Evolutionary conservation across 2,329 filamentous ascomycete species (phyloP).

Genomic region (Raffaelea ambrosiae): DNA sequence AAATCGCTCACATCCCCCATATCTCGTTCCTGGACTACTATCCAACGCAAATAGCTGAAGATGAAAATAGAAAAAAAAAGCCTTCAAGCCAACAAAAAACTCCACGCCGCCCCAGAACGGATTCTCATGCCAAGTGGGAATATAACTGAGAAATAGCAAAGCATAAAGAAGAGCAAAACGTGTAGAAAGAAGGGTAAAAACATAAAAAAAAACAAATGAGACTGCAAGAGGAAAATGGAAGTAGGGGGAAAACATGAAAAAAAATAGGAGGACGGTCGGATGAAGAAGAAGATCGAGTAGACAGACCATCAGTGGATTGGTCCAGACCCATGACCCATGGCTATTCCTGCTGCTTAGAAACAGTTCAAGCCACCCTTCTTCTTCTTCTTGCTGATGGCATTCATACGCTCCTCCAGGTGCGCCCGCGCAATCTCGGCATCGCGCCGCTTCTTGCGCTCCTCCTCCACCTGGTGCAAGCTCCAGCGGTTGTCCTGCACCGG

Average conservation of each 20-base stretch:
- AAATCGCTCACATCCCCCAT: no score
- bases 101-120: not conserved
- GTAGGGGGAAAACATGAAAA: not conserved
- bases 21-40: no score
- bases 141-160: not conserved
- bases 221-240: not conserved
- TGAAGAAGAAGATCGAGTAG: not conserved
- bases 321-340: not conserved
- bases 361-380: constrained; percentile 94
- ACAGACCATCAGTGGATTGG: not conserved
- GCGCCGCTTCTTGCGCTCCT: constrained; percentile 86
- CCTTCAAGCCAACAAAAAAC: not conserved
- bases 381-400: constrained; percentile 85
- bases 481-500: constrained; percentile 48
- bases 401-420: constrained; percentile 91
- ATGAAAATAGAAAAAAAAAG: no score
- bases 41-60: no score
- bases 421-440: constrained; percentile 83
- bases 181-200: not conserved
- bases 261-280: not conserved
- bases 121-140: not conserved
- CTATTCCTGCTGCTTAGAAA: constrained; percentile 78
- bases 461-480: constrained; percentile 85
- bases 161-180: not conserved
- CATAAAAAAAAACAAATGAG: constrained; percentile 2